Conservation (phyloP, 2,329 filamentous ascomycete species). For the Aspergillus tamarii region DNA sequence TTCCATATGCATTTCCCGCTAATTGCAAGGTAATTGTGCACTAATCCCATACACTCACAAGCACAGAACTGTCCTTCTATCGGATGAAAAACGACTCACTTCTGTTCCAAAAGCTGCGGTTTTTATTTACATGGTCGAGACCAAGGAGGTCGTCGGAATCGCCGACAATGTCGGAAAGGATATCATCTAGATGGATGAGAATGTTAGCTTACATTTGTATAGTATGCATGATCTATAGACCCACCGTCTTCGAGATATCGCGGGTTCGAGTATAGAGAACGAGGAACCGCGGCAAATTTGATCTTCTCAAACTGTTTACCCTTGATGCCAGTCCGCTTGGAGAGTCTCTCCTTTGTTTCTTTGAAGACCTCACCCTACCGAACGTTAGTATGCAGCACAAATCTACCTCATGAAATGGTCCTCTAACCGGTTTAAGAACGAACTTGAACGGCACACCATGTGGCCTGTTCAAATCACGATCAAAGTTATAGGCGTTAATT, state of each 20-base stretch:
- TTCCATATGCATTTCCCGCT: constrained; percentile 13
- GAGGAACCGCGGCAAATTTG: constrained; percentile 83
- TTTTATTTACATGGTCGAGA: constrained; percentile 66
- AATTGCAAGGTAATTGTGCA: constrained; percentile 6
- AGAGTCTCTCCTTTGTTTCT: constrained; percentile 92
- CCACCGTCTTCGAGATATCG: constrained; percentile 86
- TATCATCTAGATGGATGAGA: constrained; percentile 41
- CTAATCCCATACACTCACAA: constrained; percentile 3
- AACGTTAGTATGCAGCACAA: constrained; percentile 20
- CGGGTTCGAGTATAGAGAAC: constrained; percentile 73
- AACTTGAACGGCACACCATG: constrained; percentile 94
- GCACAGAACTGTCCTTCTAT: constrained; percentile 35
- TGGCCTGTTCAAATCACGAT: constrained; percentile 79
- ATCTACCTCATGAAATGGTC: background rate
- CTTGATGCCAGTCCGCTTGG: constrained; percentile 90
- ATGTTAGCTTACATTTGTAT: background rate
- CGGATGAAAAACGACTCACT: constrained; percentile 68
- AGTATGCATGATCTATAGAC: constrained; percentile 32
- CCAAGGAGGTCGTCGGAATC: constrained; percentile 77
- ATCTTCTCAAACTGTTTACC: constrained; percentile 99
- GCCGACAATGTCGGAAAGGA: constrained; percentile 64
- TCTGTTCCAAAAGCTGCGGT: constrained; percentile 60
- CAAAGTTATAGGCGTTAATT: constrained; percentile 88
- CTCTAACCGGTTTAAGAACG: constrained; percentile 73
- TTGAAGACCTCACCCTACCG: constrained; percentile 77